A percentile compares a stretch with the other conserved stretches of the same genome.
Conservation (phyloP, 1,284 basidiomycete species). For the Somion occarium region DNA sequence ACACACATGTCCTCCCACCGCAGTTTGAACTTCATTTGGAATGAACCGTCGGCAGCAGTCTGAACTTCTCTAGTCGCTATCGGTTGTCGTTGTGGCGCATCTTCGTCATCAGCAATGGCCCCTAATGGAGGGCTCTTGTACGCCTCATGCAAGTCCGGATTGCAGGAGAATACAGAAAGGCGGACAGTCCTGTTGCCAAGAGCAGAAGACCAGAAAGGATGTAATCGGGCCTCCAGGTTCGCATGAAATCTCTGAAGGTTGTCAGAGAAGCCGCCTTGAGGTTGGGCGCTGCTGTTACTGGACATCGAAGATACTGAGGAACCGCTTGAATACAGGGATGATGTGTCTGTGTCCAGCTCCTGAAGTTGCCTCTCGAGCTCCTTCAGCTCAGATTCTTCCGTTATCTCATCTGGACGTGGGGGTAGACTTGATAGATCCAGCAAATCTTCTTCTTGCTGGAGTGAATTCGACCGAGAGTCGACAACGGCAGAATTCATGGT, state of each 20-base stretch:
- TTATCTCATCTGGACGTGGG: constrained; percentile 38
- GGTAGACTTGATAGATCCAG: constrained; percentile 6
- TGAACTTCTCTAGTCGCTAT: constrained; percentile 44
- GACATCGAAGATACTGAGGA: constrained; percentile 14
- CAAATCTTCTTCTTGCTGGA: not conserved
- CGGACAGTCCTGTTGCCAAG: constrained; percentile 56
- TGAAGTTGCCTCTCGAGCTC: constrained; percentile 45
- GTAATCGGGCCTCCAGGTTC: constrained; percentile 71
- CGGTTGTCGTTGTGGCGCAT: constrained; percentile 33
- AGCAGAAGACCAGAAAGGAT: constrained; percentile 73
- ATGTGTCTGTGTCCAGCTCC: constrained; percentile 21
- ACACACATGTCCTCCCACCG: constrained; percentile 65
- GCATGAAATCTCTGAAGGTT: constrained; percentile 54
- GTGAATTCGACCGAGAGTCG: not conserved
- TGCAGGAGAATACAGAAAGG: constrained; percentile 47
- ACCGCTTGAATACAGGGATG: constrained; percentile 13
- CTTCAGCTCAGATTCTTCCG: constrained; percentile 52
- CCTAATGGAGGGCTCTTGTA: constrained; percentile 12
- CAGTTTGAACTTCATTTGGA: constrained; percentile 57
- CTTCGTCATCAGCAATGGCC: constrained; percentile 19
- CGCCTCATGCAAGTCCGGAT: constrained; percentile 20
- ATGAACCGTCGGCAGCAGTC: constrained; percentile 68
- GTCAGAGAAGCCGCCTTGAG: constrained; percentile 3
- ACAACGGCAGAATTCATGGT: not conserved
- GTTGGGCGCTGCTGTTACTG: not conserved